phyloP scores from a whole-genome alignment of 2,329 filamentous ascomycete species.

The Sphaceloma murrayae region DNA sequence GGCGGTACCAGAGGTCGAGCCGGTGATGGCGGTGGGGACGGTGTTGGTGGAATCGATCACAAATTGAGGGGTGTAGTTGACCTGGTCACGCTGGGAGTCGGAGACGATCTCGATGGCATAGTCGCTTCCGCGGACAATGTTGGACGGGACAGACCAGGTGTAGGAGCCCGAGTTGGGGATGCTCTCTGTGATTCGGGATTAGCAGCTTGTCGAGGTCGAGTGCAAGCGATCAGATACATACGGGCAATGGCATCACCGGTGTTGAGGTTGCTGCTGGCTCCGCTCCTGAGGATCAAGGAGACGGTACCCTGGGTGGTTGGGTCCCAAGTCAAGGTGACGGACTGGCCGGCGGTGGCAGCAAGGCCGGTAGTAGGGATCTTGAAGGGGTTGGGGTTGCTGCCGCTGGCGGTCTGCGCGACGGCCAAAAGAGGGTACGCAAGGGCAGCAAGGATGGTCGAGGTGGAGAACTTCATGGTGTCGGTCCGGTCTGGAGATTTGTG shows the following conservation, averaged over 20 bases:
- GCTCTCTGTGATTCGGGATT: constrained; percentile 30
- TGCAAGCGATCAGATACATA: constrained; percentile 22
- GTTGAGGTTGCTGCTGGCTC: constrained; percentile 32
- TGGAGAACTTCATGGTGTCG: constrained; percentile 38
- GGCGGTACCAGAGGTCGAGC: constrained; percentile 8
- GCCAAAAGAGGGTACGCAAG: constrained; percentile 38
- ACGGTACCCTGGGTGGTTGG: constrained; percentile 43
- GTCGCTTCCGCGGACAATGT: constrained; percentile 35
- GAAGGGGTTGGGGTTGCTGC: constrained; percentile 47
- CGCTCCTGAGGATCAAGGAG: constrained; percentile 39
- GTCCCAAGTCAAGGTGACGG: constrained; percentile 40
- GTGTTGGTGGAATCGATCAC: constrained; percentile 39
- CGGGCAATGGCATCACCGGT: constrained; percentile 30
- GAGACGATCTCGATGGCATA: constrained; percentile 47
- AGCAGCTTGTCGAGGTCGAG: background rate
- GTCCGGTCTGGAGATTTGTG: constrained; percentile 7
- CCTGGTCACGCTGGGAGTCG: constrained; percentile 34
- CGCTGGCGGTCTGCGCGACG: constrained; percentile 26
- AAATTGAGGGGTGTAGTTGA: constrained; percentile 47
- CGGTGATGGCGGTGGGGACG: constrained; percentile 23
- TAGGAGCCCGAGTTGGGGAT: constrained; percentile 43
- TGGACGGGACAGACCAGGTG: constrained; percentile 38
- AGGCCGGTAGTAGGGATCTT: constrained; percentile 36
- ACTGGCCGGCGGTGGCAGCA: constrained; percentile 37
- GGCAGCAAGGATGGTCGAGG: constrained; percentile 36